Evolutionary conservation across 179 eudicot genomes (phyloP), one percentile per base, ranked within the genome.

Genomic region (Spinacia oleracea): DNA sequence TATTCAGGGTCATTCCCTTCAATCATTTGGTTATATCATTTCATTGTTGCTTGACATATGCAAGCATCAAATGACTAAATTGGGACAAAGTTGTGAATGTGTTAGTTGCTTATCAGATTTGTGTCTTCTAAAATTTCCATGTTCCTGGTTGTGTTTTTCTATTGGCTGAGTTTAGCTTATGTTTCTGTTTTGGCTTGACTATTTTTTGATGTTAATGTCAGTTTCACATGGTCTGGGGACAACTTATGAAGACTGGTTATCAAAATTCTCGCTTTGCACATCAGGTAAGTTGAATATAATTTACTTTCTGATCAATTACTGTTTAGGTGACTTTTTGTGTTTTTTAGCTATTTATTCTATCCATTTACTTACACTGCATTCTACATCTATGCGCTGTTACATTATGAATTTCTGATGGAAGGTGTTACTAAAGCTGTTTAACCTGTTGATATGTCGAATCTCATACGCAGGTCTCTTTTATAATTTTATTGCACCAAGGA

Each of bases 191-290:
- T 69, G n/a, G 50, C 42, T 65, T 80, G 67, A 77, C 63, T 15
- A 50, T 59, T 21, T 60, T 32, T 45, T 18, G 29, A 32, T 38
- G 20, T 70, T 34, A 32, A 35, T 84, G 72, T 79, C 89, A 96
- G 99, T 96, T 91, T 78, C 99, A 96, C 84, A 78, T 83, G 79
- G 91, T 93, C n/a, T 95, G 98, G 98, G 98, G 98, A 60, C 98
- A 95, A 78, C 98, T 95, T 79, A 92, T 96, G 99, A 93, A 93
- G 88, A 93, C 98, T 56, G 99, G 99, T 51, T 93, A 90, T 82
- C 99, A 96, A 84, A 96, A 93, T 79, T 96, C 99, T 38, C 98
- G 99, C 34, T 96, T 93, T 79, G 97, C 98, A 10, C 99, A 96
- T 83, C 99, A 96, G 98, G 99, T 96, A 48, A 71, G 72, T 46